Percentiles rank a stretch among this genome's conserved stretches.
Evolutionary conservation across 2,329 filamentous ascomycete species (phyloP).

Genomic region (Aureobasidium sp.): DNA sequence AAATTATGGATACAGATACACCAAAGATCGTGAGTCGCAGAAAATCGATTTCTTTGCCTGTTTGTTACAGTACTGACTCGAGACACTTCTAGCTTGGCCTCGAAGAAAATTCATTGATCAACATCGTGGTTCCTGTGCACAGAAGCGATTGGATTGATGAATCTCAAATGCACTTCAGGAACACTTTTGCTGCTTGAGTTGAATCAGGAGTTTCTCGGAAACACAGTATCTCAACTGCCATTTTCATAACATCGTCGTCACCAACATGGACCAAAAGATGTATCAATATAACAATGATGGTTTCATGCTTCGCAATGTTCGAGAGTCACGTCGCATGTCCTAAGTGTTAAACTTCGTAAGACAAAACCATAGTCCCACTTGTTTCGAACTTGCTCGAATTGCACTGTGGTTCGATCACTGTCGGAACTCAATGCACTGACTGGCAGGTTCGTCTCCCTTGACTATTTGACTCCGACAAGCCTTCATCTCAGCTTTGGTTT

Average conservation of each 20-base stretch:
- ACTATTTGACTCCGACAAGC: not conserved
- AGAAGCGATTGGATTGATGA: not conserved
- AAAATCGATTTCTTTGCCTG: not conserved
- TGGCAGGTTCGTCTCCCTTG: not conserved
- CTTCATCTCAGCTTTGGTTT: not conserved
- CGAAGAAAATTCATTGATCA: not conserved
- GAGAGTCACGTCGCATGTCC: not conserved
- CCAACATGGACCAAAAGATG: too few relatives aligned
- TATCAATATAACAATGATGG: too few relatives aligned
- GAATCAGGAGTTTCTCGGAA: not conserved
- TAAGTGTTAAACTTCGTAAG: not conserved
- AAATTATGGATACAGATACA: not conserved
- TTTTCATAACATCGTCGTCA: not conserved
- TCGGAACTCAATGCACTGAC: not conserved
- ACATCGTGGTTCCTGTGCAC: not conserved
- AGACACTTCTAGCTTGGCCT: not conserved
- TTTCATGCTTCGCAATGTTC: not conserved
- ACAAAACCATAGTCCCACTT: not conserved
- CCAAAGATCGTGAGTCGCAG: not conserved
- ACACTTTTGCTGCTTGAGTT: not conserved
- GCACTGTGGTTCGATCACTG: not conserved
- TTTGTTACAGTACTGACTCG: not conserved
- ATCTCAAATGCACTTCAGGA: not conserved
- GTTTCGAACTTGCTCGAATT: not conserved
- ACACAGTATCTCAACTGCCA: not conserved